Conservation (phyloP, 495 filamentous ascomycete genomes). For the Lindgomyces ingoldianus region DNA sequence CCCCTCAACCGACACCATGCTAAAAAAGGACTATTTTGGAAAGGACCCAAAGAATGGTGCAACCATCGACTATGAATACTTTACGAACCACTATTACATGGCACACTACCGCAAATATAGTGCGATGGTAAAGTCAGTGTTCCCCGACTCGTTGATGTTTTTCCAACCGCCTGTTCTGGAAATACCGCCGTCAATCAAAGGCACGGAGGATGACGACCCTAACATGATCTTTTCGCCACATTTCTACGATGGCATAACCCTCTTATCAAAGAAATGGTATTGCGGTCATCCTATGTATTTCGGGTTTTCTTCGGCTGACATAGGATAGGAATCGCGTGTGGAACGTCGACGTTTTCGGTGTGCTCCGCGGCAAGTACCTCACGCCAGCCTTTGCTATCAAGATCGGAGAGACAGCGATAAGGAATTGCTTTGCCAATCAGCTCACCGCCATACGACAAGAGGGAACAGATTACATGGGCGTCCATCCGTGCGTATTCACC, state of each 20-base stretch:
- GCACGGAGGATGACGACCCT: slow-evolving; percentile 82
- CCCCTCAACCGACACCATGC: slow-evolving; percentile 69
- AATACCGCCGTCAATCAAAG: slow-evolving; percentile 84
- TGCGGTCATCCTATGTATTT: too few species aligned
- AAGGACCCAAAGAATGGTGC: slow-evolving; percentile 71
- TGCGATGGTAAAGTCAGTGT: slow-evolving; percentile 69
- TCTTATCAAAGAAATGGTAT: slow-evolving; percentile 96
- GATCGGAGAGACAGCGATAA: slow-evolving; percentile 90
- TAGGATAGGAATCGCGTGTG: slow-evolving; percentile 74
- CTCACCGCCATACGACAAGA: slow-evolving; percentile 85
- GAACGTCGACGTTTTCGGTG: slow-evolving; percentile 93
- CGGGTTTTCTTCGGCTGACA: slow-evolving; percentile 30
- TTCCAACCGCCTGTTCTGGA: slow-evolving; percentile 92
- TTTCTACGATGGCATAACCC: slow-evolving; percentile 93
- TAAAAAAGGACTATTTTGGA: slow-evolving; percentile 86
- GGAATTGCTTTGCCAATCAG: slow-evolving; percentile 91
- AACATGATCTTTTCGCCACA: slow-evolving; percentile 91
- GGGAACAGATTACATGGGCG: slow-evolving; percentile 85
- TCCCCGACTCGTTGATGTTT: slow-evolving; percentile 81
- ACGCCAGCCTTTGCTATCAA: slow-evolving; percentile 88
- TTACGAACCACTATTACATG: slow-evolving; percentile 89
- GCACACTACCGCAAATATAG: slow-evolving; percentile 75
- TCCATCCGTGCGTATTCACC: slow-evolving; percentile 85
- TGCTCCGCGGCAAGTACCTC: slow-evolving; percentile 84
- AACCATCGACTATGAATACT: slow-evolving; percentile 73